These are phyloP conservation scores for Helotiales sp. DNA, from an alignment of 2,329 filamentous ascomycete species.

Conservation along the genomic window DNA sequence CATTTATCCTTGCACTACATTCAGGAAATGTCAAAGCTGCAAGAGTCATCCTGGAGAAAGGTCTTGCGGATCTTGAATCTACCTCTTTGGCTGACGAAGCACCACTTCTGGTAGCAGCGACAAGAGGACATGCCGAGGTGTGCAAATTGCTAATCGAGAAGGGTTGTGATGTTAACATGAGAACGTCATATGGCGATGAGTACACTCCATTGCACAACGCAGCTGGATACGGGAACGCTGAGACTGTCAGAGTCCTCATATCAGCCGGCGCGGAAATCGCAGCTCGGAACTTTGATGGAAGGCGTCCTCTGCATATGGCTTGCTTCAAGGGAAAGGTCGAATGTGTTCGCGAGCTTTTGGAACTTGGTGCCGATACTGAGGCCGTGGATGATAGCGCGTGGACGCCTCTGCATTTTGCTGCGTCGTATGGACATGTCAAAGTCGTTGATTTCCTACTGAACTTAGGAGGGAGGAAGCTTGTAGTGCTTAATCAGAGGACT, in stretches of 20 bases:
- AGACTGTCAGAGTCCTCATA: neutral
- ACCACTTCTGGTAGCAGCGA: slow-evolving; percentile 8
- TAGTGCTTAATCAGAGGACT: neutral
- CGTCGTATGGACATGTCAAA: neutral
- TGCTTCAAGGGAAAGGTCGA: slow-evolving; percentile 1
- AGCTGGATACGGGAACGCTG: neutral
- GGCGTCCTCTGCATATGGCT: slow-evolving; percentile 8
- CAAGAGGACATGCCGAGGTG: neutral
- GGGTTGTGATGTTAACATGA: slow-evolving; percentile 9
- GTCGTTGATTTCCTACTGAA: neutral
- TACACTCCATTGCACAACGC: slow-evolving; percentile 5
- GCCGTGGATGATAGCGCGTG: neutral
- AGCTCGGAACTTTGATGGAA: neutral
- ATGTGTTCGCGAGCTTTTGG: neutral
- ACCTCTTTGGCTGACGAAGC: neutral
- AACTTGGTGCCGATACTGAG: neutral
- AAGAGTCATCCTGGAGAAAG: neutral
- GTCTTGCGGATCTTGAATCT: neutral
- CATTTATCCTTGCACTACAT: neutral
- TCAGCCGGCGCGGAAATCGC: neutral
- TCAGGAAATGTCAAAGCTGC: slow-evolving; percentile 2
- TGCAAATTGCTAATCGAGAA: slow-evolving; percentile 2
- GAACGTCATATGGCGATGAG: slow-evolving; percentile 1
- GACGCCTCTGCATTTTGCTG: neutral
- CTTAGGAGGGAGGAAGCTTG: neutral